These are phyloP conservation scores for Pseudogymnoascus sp. DNA, from an alignment of 2,329 filamentous ascomycete genomes.

Conservation along the genomic window DNA sequence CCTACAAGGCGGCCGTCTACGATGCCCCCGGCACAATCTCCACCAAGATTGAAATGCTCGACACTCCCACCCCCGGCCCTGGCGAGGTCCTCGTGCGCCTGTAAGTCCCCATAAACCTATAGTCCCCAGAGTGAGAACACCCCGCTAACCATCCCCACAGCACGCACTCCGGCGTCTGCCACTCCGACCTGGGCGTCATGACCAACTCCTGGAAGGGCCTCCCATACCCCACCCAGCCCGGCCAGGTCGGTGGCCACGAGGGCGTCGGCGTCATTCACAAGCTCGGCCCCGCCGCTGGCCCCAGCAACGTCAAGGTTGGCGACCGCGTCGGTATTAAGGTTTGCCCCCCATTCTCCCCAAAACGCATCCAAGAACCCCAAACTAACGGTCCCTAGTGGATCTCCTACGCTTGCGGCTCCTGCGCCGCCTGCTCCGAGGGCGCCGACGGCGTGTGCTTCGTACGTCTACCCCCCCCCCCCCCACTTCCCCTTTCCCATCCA, in stretches of 20 bases:
- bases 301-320: constrained; percentile 51
- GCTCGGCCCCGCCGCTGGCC: constrained; percentile 52
- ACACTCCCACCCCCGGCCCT: constrained; percentile 55
- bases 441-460: constrained; percentile 55
- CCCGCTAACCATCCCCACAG: constrained; percentile 24
- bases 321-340: constrained; percentile 57
- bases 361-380: background rate
- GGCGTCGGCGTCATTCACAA: constrained; percentile 59
- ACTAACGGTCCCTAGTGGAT: constrained; percentile 37
- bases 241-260: constrained; percentile 63
- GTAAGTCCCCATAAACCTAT: constrained; percentile 30
- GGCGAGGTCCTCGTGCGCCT: constrained; percentile 57
- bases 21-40: constrained; percentile 58
- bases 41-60: constrained; percentile 54
- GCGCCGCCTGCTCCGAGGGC: constrained; percentile 44
- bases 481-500: background rate
- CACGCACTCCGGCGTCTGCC: constrained; percentile 58
- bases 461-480: background rate
- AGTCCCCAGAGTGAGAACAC: background rate
- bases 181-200: constrained; percentile 53
- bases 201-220: constrained; percentile 32
- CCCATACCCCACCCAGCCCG: constrained; percentile 21
- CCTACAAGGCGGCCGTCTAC: constrained; percentile 56
- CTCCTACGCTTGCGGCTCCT: constrained; percentile 46
- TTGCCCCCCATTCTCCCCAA: background rate